A percentile compares a stretch with the other conserved stretches of the same genome.
These are phyloP conservation scores for Hypomyces perniciosus DNA, from an alignment of 2,329 filamentous ascomycete species.

Conservation along the genomic window DNA sequence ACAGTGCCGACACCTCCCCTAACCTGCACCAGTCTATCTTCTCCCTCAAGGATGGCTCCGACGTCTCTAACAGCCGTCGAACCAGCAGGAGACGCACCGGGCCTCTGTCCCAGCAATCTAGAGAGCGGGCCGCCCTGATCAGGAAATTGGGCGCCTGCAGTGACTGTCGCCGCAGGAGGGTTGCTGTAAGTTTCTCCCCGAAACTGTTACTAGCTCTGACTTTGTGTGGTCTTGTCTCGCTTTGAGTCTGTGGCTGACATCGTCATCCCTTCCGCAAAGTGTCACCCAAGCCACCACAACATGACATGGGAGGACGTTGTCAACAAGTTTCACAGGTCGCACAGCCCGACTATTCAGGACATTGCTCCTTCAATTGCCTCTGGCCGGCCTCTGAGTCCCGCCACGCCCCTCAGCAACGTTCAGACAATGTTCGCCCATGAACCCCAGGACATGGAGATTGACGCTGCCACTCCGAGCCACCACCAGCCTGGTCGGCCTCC, in stretches of 20 bases:
- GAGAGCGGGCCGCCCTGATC: conserved; percentile 54
- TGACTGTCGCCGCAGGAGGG: conserved; percentile 50
- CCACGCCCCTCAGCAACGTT: conserved; percentile 31
- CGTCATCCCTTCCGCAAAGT: conserved; percentile 32
- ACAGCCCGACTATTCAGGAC: conserved; percentile 46
- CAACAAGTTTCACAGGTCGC: conserved; percentile 46
- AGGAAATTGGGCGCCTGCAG: conserved; percentile 53
- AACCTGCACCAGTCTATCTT: conserved; percentile 47
- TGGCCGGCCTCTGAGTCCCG: conserved; percentile 43
- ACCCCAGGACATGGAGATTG: conserved; percentile 51
- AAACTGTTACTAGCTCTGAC: not conserved
- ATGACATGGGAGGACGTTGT: conserved; percentile 57
- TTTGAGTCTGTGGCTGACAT: not conserved
- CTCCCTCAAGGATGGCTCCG: conserved; percentile 49
- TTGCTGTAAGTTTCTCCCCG: conserved; percentile 46
- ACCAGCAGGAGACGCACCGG: conserved; percentile 54
- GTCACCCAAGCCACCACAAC: conserved; percentile 53
- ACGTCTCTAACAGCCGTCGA: conserved; percentile 47
- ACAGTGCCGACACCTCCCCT: conserved; percentile 48
- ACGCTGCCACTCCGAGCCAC: conserved; percentile 29
- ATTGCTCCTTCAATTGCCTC: conserved; percentile 37
- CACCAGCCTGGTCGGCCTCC: conserved; percentile 33
- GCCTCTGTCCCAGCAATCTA: conserved; percentile 51
- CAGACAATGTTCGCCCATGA: conserved; percentile 38
- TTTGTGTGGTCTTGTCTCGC: conserved; percentile 5